Conservation (phyloP, 2,329 filamentous ascomycete genomes). For the Ophiostoma sp. region DNA sequence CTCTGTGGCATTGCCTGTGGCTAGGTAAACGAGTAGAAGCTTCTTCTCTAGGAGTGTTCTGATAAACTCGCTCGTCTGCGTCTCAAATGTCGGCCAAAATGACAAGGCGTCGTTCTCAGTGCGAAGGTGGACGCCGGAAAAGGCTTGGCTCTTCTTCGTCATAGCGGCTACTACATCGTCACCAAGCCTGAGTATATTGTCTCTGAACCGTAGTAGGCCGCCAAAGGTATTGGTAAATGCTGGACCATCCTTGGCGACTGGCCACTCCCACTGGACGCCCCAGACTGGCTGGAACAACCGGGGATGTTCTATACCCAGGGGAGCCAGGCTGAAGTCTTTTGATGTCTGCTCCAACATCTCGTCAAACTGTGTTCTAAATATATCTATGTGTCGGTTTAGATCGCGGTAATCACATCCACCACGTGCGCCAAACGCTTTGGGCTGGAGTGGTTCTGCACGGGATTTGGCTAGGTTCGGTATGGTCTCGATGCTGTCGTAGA, state of each 20-base stretch:
- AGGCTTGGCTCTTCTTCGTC: slow-evolving; percentile 30
- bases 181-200: slow-evolving; percentile 45
- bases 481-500: slow-evolving; percentile 42
- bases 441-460: slow-evolving; percentile 43
- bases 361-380: slow-evolving; percentile 41
- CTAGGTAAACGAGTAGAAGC: slow-evolving; percentile 46
- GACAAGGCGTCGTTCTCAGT: slow-evolving; percentile 49
- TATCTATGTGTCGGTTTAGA: slow-evolving; percentile 45
- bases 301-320: slow-evolving; percentile 34
- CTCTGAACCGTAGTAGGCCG: slow-evolving; percentile 44
- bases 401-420: slow-evolving; percentile 44
- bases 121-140: slow-evolving; percentile 48
- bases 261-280: slow-evolving; percentile 50
- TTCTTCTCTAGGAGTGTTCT: slow-evolving; percentile 36
- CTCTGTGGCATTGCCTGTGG: slow-evolving; percentile 48
- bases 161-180: slow-evolving; percentile 36
- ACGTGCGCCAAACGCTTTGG: slow-evolving; percentile 43
- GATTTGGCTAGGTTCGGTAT: slow-evolving; percentile 43
- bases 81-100: slow-evolving; percentile 48
- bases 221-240: slow-evolving; percentile 49
- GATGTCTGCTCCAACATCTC: slow-evolving; percentile 38
- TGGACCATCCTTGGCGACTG: slow-evolving; percentile 48
- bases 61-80: slow-evolving; percentile 45
- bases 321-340: slow-evolving; percentile 29
- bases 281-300: slow-evolving; percentile 46